Conservation (phyloP, 768 basidiomycete species). For the Psilocybe sp. region DNA sequence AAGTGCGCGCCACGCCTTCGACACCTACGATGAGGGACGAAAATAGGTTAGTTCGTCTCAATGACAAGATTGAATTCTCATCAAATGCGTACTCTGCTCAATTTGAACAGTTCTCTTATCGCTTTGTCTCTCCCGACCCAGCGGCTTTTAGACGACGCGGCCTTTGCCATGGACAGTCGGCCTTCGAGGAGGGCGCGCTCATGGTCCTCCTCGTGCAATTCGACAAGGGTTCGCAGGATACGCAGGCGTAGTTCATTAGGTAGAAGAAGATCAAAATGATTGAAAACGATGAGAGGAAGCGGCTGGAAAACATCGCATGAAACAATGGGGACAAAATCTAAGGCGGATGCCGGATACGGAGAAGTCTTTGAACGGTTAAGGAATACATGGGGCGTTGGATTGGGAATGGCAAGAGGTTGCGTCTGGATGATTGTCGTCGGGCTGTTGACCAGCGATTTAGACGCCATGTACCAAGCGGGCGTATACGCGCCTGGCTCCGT, state of each 20-base stretch:
- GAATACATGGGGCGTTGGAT: conserved; percentile 20
- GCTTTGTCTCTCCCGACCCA: conserved; percentile 81
- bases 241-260: conserved; percentile 70
- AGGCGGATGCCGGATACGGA: conserved; percentile 56
- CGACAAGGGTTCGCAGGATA: conserved; percentile 54
- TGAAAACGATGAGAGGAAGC: conserved; percentile 43
- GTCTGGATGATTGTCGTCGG: conserved; percentile 5
- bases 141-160: conserved; percentile 56
- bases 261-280: conserved; percentile 67
- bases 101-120: conserved; percentile 70
- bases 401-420: conserved; percentile 7
- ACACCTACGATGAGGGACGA: conserved; percentile 50
- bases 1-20: conserved; percentile 70
- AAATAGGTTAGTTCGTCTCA: conserved; percentile 4
- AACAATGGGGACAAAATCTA: conserved; percentile 56
- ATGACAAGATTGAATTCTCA: conserved; percentile 4
- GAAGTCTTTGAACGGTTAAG: conserved; percentile 61
- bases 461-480: conserved; percentile 22
- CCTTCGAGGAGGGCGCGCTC: conserved; percentile 37
- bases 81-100: conserved; percentile 65
- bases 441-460: conserved; percentile 13
- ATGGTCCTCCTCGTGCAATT: conserved; percentile 59
- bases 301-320: conserved; percentile 51
- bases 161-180: conserved; percentile 61
- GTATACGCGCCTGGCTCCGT: conserved; percentile 17